Evolutionary conservation across 139 green algal species (phyloP).

Genomic region (Yamagishiella unicocca): DNA sequence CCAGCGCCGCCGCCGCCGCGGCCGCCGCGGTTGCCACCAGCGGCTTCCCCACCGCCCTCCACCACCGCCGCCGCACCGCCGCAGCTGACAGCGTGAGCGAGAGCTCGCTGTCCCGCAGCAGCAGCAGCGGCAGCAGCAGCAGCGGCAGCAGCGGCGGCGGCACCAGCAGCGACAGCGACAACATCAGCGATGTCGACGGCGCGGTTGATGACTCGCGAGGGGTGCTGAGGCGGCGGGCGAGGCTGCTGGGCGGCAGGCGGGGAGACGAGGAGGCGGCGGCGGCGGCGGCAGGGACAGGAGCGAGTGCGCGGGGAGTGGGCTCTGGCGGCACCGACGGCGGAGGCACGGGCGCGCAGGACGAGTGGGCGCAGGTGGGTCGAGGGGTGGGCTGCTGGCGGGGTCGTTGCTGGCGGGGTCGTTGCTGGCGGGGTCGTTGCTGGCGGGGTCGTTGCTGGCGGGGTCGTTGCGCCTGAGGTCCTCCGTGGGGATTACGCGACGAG

Average conservation of each 20-base stretch:
- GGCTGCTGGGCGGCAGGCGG: background rate
- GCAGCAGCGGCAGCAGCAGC: background rate
- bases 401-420: too few species aligned
- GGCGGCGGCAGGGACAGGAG: background rate
- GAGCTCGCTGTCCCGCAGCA: background rate
- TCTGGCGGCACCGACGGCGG: background rate
- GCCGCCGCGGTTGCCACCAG: too few species aligned
- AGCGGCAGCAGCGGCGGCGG: background rate
- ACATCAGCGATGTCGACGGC: background rate
- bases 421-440: too few species aligned
- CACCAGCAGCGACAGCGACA: background rate
- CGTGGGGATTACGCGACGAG: too few species aligned
- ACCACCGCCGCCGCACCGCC: background rate
- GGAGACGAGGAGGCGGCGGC: background rate
- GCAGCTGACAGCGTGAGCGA: background rate
- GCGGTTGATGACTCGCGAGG: background rate
- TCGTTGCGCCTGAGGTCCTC: too few species aligned
- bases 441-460: too few species aligned
- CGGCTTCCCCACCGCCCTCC: too few species aligned
- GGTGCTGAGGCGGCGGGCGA: background rate
- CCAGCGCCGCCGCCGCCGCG: background rate
- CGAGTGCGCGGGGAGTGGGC: background rate
- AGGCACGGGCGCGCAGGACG: background rate
- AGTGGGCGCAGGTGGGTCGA: conserved; percentile 23
- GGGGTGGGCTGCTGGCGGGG: too few species aligned